Base-by-base conservation (phyloP, 345 rosid genomes). In the Jatropha curcas region DNA sequence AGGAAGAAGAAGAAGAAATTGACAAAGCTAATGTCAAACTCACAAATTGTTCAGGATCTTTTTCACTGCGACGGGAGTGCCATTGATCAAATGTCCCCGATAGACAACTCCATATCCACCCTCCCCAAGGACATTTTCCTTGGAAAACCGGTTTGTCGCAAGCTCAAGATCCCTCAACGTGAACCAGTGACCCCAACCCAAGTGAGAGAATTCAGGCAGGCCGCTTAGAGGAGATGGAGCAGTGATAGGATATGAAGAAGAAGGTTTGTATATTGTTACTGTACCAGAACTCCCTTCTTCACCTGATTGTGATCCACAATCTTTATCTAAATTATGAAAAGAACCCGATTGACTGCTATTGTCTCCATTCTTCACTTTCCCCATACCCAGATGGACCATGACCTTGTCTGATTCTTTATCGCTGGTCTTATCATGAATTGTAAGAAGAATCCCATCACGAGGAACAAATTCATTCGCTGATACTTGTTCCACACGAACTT, bases 111-210 rank as follows among this genome's bases (percentile, higher is more conserved):
- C 96, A 76, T 88, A 88, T 30, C 96, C 96, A 60, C 96, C 93
- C 82, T 90, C 96, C 22, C 96, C 96, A 60, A 90, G 81, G 68
- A 90, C 75, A 65, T 86, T 88, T 41, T 90, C 96, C 81, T 84
- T 88, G 0, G 93, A 88, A 81, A 90, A 90, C 43, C 92, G 65
- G 71, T 81, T 89, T 24, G 96, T 90, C 16, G 96, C 96, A 27
- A 82, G 86, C 75, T 90, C 93, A 45, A 90, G 93, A 77, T 90
- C 96, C 78, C 92, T 86, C 81, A 90, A 62, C 0, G 96, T 90
- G 77, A 90, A 90, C 96, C 96, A 90, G 76, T 90, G 96, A 70
- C 96, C 96, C 96, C 96, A 90, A 30, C 93, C 96, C 73, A 90
- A 76, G 56, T 88, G 90, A 27, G 96, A 90, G 78, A 90, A 88